phyloP scores from a whole-genome alignment of 2,329 filamentous ascomycete genomes.

The Colletotrichum sp. region DNA sequence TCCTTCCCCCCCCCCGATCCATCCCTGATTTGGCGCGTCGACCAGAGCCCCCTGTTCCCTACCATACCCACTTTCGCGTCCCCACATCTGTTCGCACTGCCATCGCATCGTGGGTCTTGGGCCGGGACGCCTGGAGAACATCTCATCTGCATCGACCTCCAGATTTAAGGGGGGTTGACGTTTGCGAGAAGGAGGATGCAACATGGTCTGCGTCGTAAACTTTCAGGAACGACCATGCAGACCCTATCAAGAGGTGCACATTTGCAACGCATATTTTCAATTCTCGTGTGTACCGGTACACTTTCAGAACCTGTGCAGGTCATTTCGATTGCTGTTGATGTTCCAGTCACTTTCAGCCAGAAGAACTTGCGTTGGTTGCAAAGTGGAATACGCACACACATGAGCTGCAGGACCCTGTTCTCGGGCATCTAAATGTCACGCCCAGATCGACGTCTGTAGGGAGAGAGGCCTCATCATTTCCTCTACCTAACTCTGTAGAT shows the following conservation, averaged over 20 bases:
- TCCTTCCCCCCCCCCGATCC: not conserved
- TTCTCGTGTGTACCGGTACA: not conserved
- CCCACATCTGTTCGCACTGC: conserved; percentile 9
- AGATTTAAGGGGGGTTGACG: not conserved
- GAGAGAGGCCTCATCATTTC: not conserved
- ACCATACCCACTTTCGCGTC: not conserved
- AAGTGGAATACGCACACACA: not conserved
- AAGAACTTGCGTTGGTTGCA: not conserved
- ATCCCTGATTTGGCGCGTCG: conserved; percentile 1
- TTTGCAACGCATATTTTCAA: not conserved
- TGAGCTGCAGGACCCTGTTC: not conserved
- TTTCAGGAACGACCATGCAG: not conserved
- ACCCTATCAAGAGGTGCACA: not conserved
- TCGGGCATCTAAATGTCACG: not conserved
- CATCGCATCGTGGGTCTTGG: conserved; percentile 8
- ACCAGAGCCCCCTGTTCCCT: not conserved
- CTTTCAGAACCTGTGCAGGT: not conserved
- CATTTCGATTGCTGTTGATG: not conserved
- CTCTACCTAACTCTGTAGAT: not conserved
- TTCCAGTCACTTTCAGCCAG: not conserved
- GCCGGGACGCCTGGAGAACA: not conserved
- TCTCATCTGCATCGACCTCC: not conserved
- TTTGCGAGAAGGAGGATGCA: not conserved
- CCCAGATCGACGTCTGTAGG: not conserved
- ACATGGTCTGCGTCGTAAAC: not conserved